A percentile compares a stretch with the other conserved stretches of the same genome.
phyloP scores from a whole-genome alignment of 306 rosid genomes.

The Acacia crassicarpa region DNA sequence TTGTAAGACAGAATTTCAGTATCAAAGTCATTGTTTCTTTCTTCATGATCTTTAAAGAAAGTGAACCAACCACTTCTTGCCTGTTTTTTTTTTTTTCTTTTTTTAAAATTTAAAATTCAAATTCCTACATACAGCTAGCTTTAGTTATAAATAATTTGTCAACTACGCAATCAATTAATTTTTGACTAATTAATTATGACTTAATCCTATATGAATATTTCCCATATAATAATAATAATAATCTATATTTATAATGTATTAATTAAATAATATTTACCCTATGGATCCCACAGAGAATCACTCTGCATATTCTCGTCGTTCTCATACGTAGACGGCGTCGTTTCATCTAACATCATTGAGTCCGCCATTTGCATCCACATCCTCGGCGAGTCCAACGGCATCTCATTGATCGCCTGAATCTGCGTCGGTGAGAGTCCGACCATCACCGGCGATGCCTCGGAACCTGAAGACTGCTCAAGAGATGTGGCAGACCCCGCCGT shows the following conservation, averaged over 20 bases:
- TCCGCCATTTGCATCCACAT: constrained; percentile 51
- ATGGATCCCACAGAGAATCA: constrained; percentile 57
- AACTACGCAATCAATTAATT: constrained; percentile 5
- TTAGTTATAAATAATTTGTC: background rate
- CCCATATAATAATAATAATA: background rate
- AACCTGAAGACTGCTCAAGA: background rate
- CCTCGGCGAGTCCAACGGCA: constrained; percentile 50
- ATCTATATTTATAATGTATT: background rate
- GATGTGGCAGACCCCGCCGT: background rate
- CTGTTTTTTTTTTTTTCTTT: no score
- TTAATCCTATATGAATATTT: background rate
- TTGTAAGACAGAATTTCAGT: background rate
- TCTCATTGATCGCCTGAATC: constrained; percentile 60
- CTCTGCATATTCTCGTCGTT: constrained; percentile 38
- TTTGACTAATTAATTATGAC: background rate
- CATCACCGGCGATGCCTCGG: constrained; percentile 30
- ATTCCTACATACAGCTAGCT: background rate
- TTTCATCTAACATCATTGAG: constrained; percentile 25
- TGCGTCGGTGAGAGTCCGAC: constrained; percentile 50
- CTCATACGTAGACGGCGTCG: constrained; percentile 32
- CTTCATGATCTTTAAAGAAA: background rate
- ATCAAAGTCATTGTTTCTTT: background rate
- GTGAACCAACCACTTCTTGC: background rate
- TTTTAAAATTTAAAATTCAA: background rate
- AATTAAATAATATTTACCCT: constrained; percentile 2